Conservation (phyloP, 1,139 yeast species). For the Kodamaea alishanica region DNA sequence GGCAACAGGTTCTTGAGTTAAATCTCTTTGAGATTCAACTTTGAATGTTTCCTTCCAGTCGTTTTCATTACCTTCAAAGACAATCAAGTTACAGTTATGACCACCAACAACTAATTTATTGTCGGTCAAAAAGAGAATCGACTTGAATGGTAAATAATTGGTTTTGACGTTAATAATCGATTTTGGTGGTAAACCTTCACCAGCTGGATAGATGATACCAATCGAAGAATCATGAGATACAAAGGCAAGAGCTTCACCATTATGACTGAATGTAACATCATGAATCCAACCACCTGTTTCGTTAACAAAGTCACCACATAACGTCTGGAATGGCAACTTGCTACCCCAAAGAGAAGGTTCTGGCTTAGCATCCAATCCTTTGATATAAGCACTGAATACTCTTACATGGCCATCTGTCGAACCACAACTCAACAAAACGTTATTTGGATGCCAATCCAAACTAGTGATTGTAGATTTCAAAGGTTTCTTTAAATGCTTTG, state of each 20-base stretch:
- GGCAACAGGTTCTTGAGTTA: constrained; percentile 36
- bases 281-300: constrained; percentile 90
- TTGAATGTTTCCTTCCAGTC: constrained; percentile 68
- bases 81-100: constrained; percentile 85
- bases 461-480: constrained; percentile 81
- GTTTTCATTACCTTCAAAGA: constrained; percentile 64
- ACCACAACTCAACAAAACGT: constrained; percentile 83
- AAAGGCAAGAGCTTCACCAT: constrained; percentile 74
- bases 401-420: constrained; percentile 94
- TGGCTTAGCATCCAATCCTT: constrained; percentile 86
- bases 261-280: constrained; percentile 81
- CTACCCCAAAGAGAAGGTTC: constrained; percentile 87
- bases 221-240: constrained; percentile 77
- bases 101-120: constrained; percentile 81
- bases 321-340: constrained; percentile 90
- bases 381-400: constrained; percentile 89
- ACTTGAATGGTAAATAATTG: constrained; percentile 77
- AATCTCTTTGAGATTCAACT: constrained; percentile 54
- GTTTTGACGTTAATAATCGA: constrained; percentile 52
- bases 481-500: constrained; percentile 94
- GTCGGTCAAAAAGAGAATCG: constrained; percentile 66
- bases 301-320: constrained; percentile 79
- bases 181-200: constrained; percentile 56
- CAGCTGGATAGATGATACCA: constrained; percentile 72
- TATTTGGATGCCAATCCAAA: constrained; percentile 93